Evolutionary conservation across 208 protist genomes (phyloP).

Genomic region (Trichomonas vaginalis): DNA sequence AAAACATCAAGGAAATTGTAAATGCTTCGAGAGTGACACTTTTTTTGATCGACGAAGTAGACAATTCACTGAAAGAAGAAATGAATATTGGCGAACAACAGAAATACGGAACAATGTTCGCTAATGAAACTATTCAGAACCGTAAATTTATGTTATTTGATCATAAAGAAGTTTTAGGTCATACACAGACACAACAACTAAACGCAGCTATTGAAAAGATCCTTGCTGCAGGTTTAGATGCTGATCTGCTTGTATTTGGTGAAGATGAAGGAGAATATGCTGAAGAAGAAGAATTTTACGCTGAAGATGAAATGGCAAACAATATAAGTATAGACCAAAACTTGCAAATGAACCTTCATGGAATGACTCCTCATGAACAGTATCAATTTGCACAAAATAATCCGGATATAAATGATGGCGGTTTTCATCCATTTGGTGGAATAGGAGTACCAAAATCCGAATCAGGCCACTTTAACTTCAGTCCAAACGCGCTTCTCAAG

Average conservation of each 20-base stretch:
- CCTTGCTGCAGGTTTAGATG: not conserved
- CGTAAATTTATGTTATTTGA: not conserved
- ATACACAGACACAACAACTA: not conserved
- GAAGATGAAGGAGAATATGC: not conserved
- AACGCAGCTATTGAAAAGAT: not conserved
- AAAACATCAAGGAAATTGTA: not conserved
- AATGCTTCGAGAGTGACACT: constrained; percentile 1
- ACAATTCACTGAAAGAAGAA: not conserved
- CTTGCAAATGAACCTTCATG: not conserved
- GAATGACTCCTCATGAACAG: not conserved
- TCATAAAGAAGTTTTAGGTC: not conserved
- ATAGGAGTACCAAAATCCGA: no score
- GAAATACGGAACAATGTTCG: not conserved
- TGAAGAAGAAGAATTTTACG: not conserved
- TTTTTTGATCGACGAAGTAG: not conserved
- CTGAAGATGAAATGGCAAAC: not conserved
- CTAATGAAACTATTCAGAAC: not conserved
- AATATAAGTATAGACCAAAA: not conserved
- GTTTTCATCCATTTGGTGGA: not conserved
- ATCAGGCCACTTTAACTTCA: no score
- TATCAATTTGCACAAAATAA: no score
- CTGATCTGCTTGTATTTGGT: not conserved
- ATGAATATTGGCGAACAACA: not conserved
- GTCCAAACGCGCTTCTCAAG: no score
- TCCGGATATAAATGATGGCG: no score